A percentile compares a stretch with the other conserved stretches of the same genome.
Conservation (phyloP, 495 filamentous ascomycete genomes). For the Apiosordaria backusii region DNA sequence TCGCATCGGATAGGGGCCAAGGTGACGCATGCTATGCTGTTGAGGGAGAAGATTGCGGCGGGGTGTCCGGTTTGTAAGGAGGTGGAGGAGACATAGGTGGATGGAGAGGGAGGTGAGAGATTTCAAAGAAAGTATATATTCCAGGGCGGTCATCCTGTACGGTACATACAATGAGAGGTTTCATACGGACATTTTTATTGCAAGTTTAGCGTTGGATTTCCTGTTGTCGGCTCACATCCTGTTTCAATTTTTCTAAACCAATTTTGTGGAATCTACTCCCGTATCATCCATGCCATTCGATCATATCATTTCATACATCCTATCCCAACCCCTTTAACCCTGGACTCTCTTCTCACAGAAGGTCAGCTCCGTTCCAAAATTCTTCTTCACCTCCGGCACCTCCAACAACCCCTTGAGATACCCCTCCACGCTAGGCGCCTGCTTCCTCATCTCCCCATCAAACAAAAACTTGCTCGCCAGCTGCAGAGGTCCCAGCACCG, state of each 20-base stretch:
- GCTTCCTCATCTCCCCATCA: slow-evolving; percentile 50
- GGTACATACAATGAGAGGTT: not conserved
- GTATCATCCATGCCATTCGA: no score
- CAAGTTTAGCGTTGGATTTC: no score
- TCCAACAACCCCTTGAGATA: slow-evolving; percentile 45
- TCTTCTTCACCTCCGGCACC: slow-evolving; percentile 48
- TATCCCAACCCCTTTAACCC: not conserved
- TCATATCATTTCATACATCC: not conserved
- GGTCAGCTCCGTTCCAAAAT: slow-evolving; percentile 45
- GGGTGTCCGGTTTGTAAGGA: slow-evolving; percentile 65
- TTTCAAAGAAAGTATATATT: not conserved
- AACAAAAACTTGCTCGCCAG: slow-evolving; percentile 43
- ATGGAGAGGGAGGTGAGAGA: no score
- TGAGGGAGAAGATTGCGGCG: slow-evolving; percentile 64
- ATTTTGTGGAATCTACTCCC: no score
- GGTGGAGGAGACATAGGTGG: slow-evolving; percentile 13
- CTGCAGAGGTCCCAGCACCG: slow-evolving; percentile 39
- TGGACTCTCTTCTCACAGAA: slow-evolving; percentile 40
- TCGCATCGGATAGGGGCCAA: slow-evolving; percentile 65
- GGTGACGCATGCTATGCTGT: slow-evolving; percentile 79
- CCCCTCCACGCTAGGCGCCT: slow-evolving; percentile 40
- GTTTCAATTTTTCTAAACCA: not conserved
- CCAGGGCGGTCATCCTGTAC: no score
- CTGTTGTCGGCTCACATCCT: not conserved
- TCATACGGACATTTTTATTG: not conserved